Percentiles rank a stretch among this genome's conserved stretches.
These are phyloP conservation scores for Micromonas pusilla DNA, from an alignment of 139 green algal genomes.

Conservation along the genomic window DNA sequence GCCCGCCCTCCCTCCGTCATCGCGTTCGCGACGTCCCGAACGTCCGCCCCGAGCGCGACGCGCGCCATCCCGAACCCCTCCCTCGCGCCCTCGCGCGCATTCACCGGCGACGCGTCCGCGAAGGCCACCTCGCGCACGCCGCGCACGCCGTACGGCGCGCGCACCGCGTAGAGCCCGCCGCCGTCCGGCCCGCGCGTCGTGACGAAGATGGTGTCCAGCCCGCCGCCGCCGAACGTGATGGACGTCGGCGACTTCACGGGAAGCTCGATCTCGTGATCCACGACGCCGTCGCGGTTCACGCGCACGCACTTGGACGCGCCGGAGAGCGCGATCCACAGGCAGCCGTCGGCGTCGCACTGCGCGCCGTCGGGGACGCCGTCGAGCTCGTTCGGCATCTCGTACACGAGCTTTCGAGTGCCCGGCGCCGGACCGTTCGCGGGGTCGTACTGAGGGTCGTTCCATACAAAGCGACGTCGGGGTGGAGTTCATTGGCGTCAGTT, in stretches of 20 bases:
- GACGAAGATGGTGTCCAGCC: slow-evolving; percentile 26
- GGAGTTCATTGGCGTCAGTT: no score
- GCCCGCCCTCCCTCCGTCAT: neutral
- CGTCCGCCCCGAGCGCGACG: neutral
- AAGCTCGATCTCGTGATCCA: slow-evolving; percentile 17
- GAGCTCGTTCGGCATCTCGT: neutral
- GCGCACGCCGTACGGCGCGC: neutral
- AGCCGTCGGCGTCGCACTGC: slow-evolving; percentile 1
- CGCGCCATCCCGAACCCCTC: neutral
- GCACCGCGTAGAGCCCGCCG: neutral
- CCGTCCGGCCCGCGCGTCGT: slow-evolving; percentile 22
- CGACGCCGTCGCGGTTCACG: neutral
- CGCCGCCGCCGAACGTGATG: slow-evolving; percentile 13
- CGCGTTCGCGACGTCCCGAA: neutral
- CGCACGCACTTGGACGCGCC: slow-evolving; percentile 12
- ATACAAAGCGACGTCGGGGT: no score
- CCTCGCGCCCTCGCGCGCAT: neutral
- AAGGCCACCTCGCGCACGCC: neutral
- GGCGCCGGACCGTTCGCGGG: neutral
- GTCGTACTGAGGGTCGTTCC: no score
- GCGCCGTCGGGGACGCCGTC: slow-evolving; percentile 22
- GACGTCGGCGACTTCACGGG: slow-evolving; percentile 20
- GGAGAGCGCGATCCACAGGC: slow-evolving; percentile 21
- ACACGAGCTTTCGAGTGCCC: slow-evolving; percentile 1
- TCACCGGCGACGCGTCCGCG: neutral